Conservation (phyloP, 2,329 filamentous ascomycete genomes). For the Cordyceps fumosorosea region DNA sequence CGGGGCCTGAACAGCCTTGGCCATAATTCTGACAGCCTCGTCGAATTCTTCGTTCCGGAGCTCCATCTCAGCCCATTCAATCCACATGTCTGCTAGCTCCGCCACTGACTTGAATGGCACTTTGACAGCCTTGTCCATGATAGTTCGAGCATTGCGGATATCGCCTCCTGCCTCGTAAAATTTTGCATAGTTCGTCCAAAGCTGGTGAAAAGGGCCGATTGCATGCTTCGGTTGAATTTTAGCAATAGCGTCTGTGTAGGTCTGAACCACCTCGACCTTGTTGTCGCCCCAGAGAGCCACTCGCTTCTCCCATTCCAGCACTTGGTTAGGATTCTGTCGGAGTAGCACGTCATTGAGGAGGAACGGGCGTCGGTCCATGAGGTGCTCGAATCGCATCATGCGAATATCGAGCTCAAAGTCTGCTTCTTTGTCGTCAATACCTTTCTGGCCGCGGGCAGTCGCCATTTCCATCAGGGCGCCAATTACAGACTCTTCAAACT, state of each 20-base stretch:
- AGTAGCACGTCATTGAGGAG: conserved; percentile 92
- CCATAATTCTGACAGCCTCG: conserved; percentile 90
- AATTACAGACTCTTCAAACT: conserved; percentile 96
- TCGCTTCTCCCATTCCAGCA: conserved; percentile 94
- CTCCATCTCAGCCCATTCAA: conserved; percentile 98
- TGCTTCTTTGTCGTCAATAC: conserved; percentile 69
- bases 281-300: conserved; percentile 96
- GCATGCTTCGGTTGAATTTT: conserved; percentile 93
- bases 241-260: conserved; percentile 89
- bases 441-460: conserved; percentile 70
- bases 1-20: conserved; percentile 92
- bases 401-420: conserved; percentile 93
- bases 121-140: conserved; percentile 96
- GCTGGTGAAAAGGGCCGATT: conserved; percentile 83
- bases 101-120: conserved; percentile 97
- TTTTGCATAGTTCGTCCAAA: conserved; percentile 96
- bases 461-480: conserved; percentile 85
- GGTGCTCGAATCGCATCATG: conserved; percentile 95
- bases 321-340: conserved; percentile 92
- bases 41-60: conserved; percentile 94
- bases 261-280: conserved; percentile 82
- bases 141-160: conserved; percentile 75
- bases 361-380: conserved; percentile 96
- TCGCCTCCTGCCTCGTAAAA: conserved; percentile 91
- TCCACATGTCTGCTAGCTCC: conserved; percentile 97